Percentiles rank a stretch among this genome's conserved stretches.
Conservation (phyloP, 768 basidiomycete species). For the Bullera alba region DNA sequence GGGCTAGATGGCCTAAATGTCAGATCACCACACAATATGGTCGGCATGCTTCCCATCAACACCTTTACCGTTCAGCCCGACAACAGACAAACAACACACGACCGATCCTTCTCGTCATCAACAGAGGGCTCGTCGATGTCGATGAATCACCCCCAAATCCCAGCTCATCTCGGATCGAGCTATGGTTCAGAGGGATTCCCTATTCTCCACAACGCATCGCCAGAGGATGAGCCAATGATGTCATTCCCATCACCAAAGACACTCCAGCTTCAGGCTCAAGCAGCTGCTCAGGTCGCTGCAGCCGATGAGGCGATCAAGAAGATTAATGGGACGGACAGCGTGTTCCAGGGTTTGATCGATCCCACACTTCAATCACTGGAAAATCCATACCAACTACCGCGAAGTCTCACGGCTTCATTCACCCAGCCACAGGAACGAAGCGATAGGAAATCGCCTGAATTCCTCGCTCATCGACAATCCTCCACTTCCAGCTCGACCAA, state of each 20-base stretch:
- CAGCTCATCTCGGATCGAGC: slow-evolving; percentile 28
- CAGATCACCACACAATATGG: slow-evolving; percentile 7
- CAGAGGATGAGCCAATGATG: slow-evolving; percentile 5
- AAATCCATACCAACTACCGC: slow-evolving; percentile 13
- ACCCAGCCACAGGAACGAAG: slow-evolving; percentile 15
- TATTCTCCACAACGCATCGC: neutral
- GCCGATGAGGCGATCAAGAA: slow-evolving; percentile 34
- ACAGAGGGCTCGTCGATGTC: slow-evolving; percentile 20
- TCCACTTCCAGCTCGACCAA: slow-evolving; percentile 28
- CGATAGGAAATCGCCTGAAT: slow-evolving; percentile 6
- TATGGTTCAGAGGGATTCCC: slow-evolving; percentile 38
- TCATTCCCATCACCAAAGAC: slow-evolving; percentile 3
- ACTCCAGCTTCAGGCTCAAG: slow-evolving; percentile 15
- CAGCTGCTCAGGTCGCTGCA: slow-evolving; percentile 28
- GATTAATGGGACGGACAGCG: slow-evolving; percentile 30
- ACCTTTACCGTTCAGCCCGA: neutral
- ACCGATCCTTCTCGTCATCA: slow-evolving; percentile 24
- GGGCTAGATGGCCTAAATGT: slow-evolving; percentile 19
- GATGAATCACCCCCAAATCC: slow-evolving; percentile 10
- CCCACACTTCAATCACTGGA: slow-evolving; percentile 3
- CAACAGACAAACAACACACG: slow-evolving; percentile 5
- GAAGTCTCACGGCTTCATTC: slow-evolving; percentile 23
- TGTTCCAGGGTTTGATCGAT: slow-evolving; percentile 18
- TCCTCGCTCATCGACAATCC: slow-evolving; percentile 22
- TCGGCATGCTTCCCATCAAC: neutral